Conservation (phyloP, 1,284 basidiomycete genomes). For the Agroathelia rolfsii region DNA sequence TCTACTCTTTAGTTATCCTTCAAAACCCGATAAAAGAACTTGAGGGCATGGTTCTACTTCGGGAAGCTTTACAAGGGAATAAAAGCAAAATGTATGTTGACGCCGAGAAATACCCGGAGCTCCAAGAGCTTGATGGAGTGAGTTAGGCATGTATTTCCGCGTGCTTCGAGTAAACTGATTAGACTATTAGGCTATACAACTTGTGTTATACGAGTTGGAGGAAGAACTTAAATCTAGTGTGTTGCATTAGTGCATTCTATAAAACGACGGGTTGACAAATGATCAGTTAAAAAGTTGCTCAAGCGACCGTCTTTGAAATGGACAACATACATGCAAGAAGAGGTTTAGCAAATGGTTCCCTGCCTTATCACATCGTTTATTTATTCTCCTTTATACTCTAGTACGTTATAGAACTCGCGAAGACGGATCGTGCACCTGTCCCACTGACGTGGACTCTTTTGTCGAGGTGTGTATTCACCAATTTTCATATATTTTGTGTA, state of each 20-base stretch:
- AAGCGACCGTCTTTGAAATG: slow-evolving; percentile 74
- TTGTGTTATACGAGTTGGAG: slow-evolving; percentile 62
- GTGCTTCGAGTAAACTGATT: slow-evolving; percentile 3
- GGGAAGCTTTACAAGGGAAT: slow-evolving; percentile 58
- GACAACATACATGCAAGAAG: slow-evolving; percentile 55
- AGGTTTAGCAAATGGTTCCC: slow-evolving; percentile 36
- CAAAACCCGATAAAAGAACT: slow-evolving; percentile 45
- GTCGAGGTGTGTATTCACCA: slow-evolving; percentile 42
- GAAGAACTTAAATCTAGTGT: slow-evolving; percentile 68
- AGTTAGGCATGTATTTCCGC: slow-evolving; percentile 19
- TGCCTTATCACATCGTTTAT: slow-evolving; percentile 2
- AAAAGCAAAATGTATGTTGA: slow-evolving; percentile 73
- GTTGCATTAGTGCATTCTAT: slow-evolving; percentile 13
- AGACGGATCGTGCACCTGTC: slow-evolving; percentile 60
- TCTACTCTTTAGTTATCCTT: slow-evolving; percentile 61
- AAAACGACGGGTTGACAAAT: background rate
- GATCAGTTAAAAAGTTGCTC: slow-evolving; percentile 61
- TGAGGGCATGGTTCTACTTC: slow-evolving; percentile 51
- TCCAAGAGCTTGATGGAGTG: slow-evolving; percentile 43
- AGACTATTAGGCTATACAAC: slow-evolving; percentile 38
- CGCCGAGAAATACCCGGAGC: slow-evolving; percentile 56
- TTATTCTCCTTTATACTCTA: slow-evolving; percentile 18
- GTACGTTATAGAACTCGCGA: slow-evolving; percentile 75
- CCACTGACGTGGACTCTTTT: slow-evolving; percentile 78
- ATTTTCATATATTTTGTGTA: background rate